A percentile compares a stretch with the other conserved stretches of the same genome.
These are phyloP conservation scores for Thalassiosira mediterranea DNA, from an alignment of 352 stramenopile species.

Conservation along the genomic window DNA sequence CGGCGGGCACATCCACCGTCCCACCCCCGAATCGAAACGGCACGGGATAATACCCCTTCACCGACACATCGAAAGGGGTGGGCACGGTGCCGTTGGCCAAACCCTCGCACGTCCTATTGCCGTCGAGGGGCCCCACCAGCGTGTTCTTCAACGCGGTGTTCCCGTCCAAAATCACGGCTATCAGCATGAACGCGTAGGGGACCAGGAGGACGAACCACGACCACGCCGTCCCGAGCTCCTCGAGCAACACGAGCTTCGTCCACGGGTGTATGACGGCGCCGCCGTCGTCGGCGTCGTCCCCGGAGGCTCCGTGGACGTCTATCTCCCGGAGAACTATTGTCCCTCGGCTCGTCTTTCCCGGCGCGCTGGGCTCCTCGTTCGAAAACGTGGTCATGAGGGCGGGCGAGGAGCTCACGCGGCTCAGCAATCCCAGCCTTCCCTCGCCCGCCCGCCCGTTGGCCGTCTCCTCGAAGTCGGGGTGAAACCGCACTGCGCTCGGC, in stretches of 20 bases:
- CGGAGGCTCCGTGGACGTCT: conserved; percentile 12
- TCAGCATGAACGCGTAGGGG: conserved; percentile 65
- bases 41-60: conserved; percentile 49
- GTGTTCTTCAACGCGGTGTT: conserved; percentile 42
- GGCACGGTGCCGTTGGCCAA: conserved; percentile 19
- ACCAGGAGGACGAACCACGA: conserved; percentile 74
- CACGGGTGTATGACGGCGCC: conserved; percentile 55
- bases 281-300: conserved; percentile 24
- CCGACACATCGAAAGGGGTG: conserved; percentile 30
- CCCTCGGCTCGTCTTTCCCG: background rate
- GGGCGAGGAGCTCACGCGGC: conserved; percentile 30
- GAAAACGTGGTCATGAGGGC: conserved; percentile 33
- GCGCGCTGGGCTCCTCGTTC: conserved; percentile 2
- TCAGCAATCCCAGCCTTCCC: conserved; percentile 12
- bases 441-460: background rate
- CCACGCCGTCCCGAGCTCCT: conserved; percentile 72
- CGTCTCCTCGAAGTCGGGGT: background rate
- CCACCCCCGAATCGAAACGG: conserved; percentile 30
- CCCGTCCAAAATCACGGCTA: conserved; percentile 63
- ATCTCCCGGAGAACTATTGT: conserved; percentile 55
- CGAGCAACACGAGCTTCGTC: conserved; percentile 71
- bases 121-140: conserved; percentile 40
- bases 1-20: conserved; percentile 4
- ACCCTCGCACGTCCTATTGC: conserved; percentile 22
- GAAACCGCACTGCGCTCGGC: background rate